Conservation (phyloP, 2,329 filamentous ascomycete genomes). For the Ophiosphaerella korrae region DNA sequence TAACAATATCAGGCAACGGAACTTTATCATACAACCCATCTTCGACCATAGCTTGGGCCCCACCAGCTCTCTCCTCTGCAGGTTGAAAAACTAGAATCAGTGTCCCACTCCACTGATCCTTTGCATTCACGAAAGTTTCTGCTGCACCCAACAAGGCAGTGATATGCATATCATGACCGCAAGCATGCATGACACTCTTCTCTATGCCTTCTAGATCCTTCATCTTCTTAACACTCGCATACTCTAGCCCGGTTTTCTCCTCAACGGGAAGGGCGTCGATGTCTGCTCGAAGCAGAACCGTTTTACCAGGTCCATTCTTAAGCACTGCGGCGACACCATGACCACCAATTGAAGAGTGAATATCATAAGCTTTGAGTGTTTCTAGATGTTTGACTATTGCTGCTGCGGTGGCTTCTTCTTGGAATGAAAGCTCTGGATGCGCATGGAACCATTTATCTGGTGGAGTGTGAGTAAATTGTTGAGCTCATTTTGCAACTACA, state of each 20-base stretch:
- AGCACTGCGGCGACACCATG: conserved; percentile 63
- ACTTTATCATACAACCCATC: conserved; percentile 62
- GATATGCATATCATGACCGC: conserved; percentile 68
- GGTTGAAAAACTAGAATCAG: conserved; percentile 70
- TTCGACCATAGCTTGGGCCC: conserved; percentile 67
- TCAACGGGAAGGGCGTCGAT: conserved; percentile 65
- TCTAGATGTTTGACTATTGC: conserved; percentile 35
- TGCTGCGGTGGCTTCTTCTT: conserved; percentile 40
- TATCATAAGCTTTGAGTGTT: conserved; percentile 46
- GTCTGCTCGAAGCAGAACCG: conserved; percentile 64
- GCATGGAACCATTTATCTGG: conserved; percentile 43
- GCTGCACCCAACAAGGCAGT: conserved; percentile 62
- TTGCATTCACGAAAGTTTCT: conserved; percentile 53
- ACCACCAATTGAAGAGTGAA: conserved; percentile 62
- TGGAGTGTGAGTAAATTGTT: conserved; percentile 1
- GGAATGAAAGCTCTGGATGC: conserved; percentile 44
- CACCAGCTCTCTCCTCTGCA: conserved; percentile 66
- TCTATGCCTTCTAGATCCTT: conserved; percentile 54
- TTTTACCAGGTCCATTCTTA: conserved; percentile 60
- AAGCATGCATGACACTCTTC: conserved; percentile 70
- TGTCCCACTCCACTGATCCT: conserved; percentile 64
- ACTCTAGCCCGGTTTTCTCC: conserved; percentile 61
- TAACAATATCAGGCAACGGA: conserved; percentile 60
- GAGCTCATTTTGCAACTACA: not conserved
- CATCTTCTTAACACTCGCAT: conserved; percentile 58